Evolutionary conservation across 441 rosid genomes (phyloP), one percentile per base, ranked within the genome.

Genomic region (Daphne laureola): DNA sequence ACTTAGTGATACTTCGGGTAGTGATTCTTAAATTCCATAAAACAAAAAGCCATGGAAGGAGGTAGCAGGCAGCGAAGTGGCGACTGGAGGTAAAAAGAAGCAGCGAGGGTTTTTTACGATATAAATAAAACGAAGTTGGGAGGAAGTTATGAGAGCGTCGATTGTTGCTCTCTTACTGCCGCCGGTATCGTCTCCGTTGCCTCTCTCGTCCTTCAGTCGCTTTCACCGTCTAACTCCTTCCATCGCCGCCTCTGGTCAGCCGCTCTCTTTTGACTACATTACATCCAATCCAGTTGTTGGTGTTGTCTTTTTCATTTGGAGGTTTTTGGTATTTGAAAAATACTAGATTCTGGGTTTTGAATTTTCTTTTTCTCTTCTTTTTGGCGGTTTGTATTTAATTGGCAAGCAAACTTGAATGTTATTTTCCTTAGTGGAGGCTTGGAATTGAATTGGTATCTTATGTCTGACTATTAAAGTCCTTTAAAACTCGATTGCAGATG

Each of bases 141-240:
- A n/a, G 27, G 6, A 55, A 58, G 61, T 35, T 21, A 79, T 76
- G 81, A 44, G 68, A 50, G 66, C 70, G 4, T 63, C 38, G 11
- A 31, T 69, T 25, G 54, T 68, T 17, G 47, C 66, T 12, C 55
- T 69, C 9, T 50, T 56, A 3, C 66, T 66, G 8, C 57, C 76
- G 73, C 74, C 87, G 78, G 75, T 67, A 38, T 63, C 80, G 52
- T 27, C 74, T 14, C 56, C 86, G n/a, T 67, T 72, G 5, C 61
- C 64, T 21, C 61, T 69, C 58, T 58, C 76, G 59, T 58, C 76
- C 53, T 54, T 80, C 69, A 62, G 38, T 71, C 76, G 71, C 35
- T 66, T 65, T 44, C 74, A 66, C 56, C 72, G 7, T 31, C 46
- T 68, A 14, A 43, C 55, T 43, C 38, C 66, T 43, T 14, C 35